Evolutionary conservation across 805 yeast genomes (phyloP).

Genomic region (Cyberlindnera misumaiensis): DNA sequence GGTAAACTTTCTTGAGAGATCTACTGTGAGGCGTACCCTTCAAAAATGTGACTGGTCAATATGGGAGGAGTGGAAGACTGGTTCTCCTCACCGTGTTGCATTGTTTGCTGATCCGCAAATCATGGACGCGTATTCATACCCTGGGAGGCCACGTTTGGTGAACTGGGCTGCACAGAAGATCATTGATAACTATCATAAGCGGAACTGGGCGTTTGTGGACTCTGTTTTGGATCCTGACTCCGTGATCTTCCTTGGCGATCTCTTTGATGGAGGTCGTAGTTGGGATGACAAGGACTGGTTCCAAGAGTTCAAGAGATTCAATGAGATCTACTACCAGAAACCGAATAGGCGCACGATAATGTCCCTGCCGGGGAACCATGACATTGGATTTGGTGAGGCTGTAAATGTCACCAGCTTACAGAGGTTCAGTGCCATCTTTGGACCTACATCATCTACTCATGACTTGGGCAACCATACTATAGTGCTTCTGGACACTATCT

Average conservation of each 20-base stretch:
- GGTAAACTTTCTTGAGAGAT: conserved; percentile 49
- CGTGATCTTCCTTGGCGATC: conserved; percentile 78
- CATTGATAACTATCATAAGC: conserved; percentile 72
- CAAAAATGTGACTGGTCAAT: conserved; percentile 51
- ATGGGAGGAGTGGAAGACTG: conserved; percentile 56
- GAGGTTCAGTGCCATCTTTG: conserved; percentile 69
- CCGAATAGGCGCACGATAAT: conserved; percentile 36
- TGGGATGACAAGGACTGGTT: conserved; percentile 73
- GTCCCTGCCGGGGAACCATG: conserved; percentile 90
- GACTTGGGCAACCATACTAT: conserved; percentile 65
- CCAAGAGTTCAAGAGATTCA: conserved; percentile 63
- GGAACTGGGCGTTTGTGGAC: conserved; percentile 63
- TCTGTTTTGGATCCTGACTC: conserved; percentile 62
- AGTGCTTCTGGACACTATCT: conserved; percentile 75
- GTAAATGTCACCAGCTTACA: conserved; percentile 48
- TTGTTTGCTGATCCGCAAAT: conserved; percentile 92
- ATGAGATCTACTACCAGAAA: conserved; percentile 53
- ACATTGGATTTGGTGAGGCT: conserved; percentile 84
- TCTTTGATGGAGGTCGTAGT: conserved; percentile 91
- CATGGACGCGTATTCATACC: conserved; percentile 84
- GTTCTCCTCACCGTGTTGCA: conserved; percentile 42
- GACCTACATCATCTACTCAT: conserved; percentile 49
- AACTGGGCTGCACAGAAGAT: conserved; percentile 52
- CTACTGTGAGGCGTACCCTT: conserved; percentile 39
- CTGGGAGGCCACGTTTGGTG: conserved; percentile 48